A percentile compares a stretch with the other conserved stretches of the same genome.
Evolutionary conservation across 2,329 filamentous ascomycete genomes (phyloP).

Genomic region (Apiospora marii): DNA sequence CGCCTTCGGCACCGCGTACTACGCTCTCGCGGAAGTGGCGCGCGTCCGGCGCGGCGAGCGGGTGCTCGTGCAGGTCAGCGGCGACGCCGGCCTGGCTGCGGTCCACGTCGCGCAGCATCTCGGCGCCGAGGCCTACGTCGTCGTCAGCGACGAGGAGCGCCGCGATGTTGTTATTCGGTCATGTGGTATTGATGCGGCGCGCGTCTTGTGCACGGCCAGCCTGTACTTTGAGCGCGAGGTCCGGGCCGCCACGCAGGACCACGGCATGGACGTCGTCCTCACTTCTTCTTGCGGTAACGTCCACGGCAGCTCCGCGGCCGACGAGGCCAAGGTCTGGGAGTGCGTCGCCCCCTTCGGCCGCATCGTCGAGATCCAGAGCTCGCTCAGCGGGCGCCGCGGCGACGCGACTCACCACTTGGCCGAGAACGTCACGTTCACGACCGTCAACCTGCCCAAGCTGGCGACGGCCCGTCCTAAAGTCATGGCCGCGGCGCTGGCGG

Average conservation of each 20-base stretch:
- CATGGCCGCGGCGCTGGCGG: conserved; percentile 35
- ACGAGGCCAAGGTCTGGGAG: conserved; percentile 42
- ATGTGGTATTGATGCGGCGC: conserved; percentile 22
- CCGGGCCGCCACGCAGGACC: conserved; percentile 18
- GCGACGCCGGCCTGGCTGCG: conserved; percentile 27
- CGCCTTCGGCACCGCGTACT: conserved; percentile 27
- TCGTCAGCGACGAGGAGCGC: conserved; percentile 24
- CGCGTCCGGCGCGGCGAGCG: conserved; percentile 23
- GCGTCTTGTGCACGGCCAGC: conserved; percentile 24
- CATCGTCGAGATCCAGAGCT: conserved; percentile 37
- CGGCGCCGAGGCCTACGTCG: conserved; percentile 27
- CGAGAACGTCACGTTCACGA: conserved; percentile 55
- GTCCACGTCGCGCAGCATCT: conserved; percentile 25
- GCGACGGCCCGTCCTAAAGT: conserved; percentile 40
- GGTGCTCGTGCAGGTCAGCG: conserved; percentile 26
- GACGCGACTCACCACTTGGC: conserved; percentile 54
- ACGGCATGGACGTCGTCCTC: conserved; percentile 26
- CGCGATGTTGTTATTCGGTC: conserved; percentile 20
- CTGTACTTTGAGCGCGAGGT: conserved; percentile 24
- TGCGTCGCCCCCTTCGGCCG: conserved; percentile 42
- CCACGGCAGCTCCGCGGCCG: conserved; percentile 39
- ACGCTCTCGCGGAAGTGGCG: conserved; percentile 24
- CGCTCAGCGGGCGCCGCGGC: conserved; percentile 33
- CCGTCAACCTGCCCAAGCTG: conserved; percentile 54
- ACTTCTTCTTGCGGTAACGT: conserved; percentile 39